Conservation (phyloP, 2,329 filamentous ascomycete species). For the Lachnellula suecica region DNA sequence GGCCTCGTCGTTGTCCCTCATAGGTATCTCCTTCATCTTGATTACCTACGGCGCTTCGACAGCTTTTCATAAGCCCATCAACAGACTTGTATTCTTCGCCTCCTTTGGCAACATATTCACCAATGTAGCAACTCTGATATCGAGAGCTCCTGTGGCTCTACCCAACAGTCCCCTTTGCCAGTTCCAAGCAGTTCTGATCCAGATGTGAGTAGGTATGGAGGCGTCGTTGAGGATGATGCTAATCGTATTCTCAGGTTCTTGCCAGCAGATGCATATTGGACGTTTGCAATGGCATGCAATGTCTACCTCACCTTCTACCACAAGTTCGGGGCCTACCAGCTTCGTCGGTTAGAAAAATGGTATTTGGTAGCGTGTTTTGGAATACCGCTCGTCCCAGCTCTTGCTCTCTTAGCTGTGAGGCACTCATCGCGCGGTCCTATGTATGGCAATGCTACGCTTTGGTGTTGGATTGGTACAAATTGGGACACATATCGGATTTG, state of each 20-base stretch:
- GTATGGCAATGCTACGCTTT: conserved; percentile 74
- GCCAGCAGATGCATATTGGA: conserved; percentile 75
- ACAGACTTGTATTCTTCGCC: conserved; percentile 80
- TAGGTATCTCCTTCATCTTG: conserved; percentile 72
- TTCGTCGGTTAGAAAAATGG: conserved; percentile 68
- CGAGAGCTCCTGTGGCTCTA: conserved; percentile 53
- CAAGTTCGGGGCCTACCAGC: conserved; percentile 63
- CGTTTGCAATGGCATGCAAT: conserved; percentile 79
- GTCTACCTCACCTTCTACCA: conserved; percentile 80
- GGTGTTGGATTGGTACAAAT: conserved; percentile 72
- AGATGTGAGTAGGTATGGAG: conserved; percentile 60
- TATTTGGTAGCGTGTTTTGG: conserved; percentile 74
- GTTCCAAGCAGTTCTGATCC: conserved; percentile 76
- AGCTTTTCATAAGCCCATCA: conserved; percentile 82
- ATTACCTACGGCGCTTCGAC: conserved; percentile 56
- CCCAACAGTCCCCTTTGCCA: conserved; percentile 48
- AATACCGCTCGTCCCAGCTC: conserved; percentile 65
- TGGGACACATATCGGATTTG: conserved; percentile 74
- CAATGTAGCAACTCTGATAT: conserved; percentile 75
- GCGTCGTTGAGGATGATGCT: background rate
- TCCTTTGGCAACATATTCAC: conserved; percentile 78
- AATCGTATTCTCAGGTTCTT: conserved; percentile 60
- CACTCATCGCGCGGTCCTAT: conserved; percentile 53
- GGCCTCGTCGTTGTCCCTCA: conserved; percentile 68
- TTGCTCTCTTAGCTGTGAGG: conserved; percentile 66